These are phyloP conservation scores for Gracilaria gracilis DNA, from an alignment of 23 red algal species.

Conservation along the genomic window DNA sequence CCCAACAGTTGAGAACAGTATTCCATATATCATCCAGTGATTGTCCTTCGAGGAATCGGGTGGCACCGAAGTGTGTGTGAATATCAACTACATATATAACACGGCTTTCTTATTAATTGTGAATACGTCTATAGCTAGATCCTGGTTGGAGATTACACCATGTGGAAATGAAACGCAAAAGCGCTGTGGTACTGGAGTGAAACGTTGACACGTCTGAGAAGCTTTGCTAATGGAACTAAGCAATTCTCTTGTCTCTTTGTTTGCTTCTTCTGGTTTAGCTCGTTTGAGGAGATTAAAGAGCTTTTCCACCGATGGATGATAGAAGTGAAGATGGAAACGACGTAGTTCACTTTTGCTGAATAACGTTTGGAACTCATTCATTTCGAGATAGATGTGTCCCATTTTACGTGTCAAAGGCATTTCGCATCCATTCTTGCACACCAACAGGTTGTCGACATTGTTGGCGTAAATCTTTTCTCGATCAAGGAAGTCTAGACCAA, in stretches of 20 bases:
- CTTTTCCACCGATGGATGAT: slow-evolving; percentile 18
- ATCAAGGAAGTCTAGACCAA: slow-evolving; percentile 2
- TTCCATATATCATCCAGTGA: not conserved
- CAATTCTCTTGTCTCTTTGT: not conserved
- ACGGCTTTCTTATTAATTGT: not conserved
- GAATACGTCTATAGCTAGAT: not conserved
- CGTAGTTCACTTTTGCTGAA: not conserved
- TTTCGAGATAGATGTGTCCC: not conserved
- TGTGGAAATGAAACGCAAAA: slow-evolving; percentile 25
- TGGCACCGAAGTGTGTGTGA: not conserved
- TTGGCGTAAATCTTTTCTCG: not conserved
- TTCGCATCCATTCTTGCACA: not conserved
- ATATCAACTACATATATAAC: not conserved
- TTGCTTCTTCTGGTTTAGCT: not conserved
- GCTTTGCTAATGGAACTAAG: slow-evolving; percentile 6
- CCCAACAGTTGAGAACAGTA: not conserved
- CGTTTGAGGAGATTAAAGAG: slow-evolving; percentile 23
- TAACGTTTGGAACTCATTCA: not conserved
- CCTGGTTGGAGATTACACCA: slow-evolving; percentile 16
- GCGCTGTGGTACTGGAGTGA: slow-evolving; percentile 4
- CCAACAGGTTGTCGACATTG: not conserved
- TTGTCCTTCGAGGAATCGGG: not conserved
- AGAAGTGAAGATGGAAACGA: slow-evolving; percentile 2
- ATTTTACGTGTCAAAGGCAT: not conserved
- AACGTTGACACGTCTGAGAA: not conserved